Base-by-base conservation (phyloP, 2,329 filamentous ascomycete genomes). In the Trichoderma brevicompactum region DNA sequence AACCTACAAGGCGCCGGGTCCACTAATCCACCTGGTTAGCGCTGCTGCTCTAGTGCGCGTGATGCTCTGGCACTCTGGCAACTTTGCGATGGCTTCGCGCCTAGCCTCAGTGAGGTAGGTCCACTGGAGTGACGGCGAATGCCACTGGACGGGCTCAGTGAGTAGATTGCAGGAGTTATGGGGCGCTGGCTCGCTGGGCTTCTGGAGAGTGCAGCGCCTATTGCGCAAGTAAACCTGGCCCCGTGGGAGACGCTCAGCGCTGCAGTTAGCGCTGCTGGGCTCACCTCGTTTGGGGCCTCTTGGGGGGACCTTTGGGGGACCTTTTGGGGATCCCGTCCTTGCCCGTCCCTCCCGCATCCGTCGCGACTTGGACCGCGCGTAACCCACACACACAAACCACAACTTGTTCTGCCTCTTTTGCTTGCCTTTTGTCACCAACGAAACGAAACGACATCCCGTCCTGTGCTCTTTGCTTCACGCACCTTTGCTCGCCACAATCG, bases 311-410 rank as follows among this genome's bases (percentile, higher is more conserved):
- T 48, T 55, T 48, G 34, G 61, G 46, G 48, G n/a, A 23, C 49
- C 8, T 52, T 63, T 48, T 17, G 53, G 54, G 53, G 60, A 46
- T 63, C 60, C 60, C 60, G 60, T 63, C 60, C 60, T 63, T 63
- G 60, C 64, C 64, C 64, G 60, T 56, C 60, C 65, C 43, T 66
- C 67, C 68, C 69, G 67, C 68, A 69, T 69, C 68, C 70, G 71
- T 73, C 72, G 73, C 72, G 72, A 71, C 72, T 28, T 59, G 67
- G 69, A 74, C 73, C 73, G 72, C 72, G 72, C 72, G 72, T 74
- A 72, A 73, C 70, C 69, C 69, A 63, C 65, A 62, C 65, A 62
- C 65, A 66, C 65, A 58, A 61, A 63, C 65, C 61, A 64, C 43
- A 38, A 55, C 52, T 17, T 63, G 43, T 34, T 46, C 49, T 44